Evolutionary conservation across 305 asterid species (phyloP).

Genomic region (Rubia peregrina): DNA sequence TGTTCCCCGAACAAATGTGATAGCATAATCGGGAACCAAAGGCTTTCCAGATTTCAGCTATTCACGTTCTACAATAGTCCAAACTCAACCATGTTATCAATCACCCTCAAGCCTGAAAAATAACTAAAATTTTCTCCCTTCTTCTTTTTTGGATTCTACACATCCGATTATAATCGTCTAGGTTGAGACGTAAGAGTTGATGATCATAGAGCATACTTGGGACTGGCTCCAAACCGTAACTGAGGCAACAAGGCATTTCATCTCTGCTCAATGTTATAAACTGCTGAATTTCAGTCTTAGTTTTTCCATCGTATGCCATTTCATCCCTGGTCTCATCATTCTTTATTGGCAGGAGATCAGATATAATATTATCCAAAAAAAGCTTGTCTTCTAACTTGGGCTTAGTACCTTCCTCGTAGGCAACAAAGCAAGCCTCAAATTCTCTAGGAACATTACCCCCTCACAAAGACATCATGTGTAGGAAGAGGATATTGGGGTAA

Average conservation of each 20-base stretch:
- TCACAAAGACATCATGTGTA: constrained; percentile 49
- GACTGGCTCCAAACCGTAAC: constrained; percentile 6
- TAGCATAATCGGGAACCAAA: constrained; percentile 86
- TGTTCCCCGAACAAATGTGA: constrained; percentile 39
- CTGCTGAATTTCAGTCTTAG: too few species aligned
- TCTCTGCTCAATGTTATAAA: constrained; percentile 18
- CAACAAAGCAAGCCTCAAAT: constrained; percentile 59
- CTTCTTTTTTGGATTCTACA: constrained; percentile 45
- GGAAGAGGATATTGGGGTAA: constrained; percentile 82
- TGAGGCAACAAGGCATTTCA: constrained; percentile 52
- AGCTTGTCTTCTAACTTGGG: constrained; percentile 31
- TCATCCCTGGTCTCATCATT: too few species aligned
- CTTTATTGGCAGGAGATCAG: too few species aligned
- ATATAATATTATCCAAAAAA: not conserved
- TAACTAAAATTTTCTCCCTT: constrained; percentile 27
- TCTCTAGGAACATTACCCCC: constrained; percentile 53
- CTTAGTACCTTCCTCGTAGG: constrained; percentile 38
- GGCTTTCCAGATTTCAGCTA: constrained; percentile 64
- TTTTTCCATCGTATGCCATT: too few species aligned
- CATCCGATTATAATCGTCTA: constrained; percentile 56
- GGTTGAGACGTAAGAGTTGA: constrained; percentile 41
- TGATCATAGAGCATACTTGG: constrained; percentile 46
- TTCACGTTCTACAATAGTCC: not conserved
- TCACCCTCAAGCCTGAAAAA: not conserved
- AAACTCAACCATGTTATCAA: not conserved